phyloP scores from a whole-genome alignment of 257 asterid species.

The Agastache rugosa region DNA sequence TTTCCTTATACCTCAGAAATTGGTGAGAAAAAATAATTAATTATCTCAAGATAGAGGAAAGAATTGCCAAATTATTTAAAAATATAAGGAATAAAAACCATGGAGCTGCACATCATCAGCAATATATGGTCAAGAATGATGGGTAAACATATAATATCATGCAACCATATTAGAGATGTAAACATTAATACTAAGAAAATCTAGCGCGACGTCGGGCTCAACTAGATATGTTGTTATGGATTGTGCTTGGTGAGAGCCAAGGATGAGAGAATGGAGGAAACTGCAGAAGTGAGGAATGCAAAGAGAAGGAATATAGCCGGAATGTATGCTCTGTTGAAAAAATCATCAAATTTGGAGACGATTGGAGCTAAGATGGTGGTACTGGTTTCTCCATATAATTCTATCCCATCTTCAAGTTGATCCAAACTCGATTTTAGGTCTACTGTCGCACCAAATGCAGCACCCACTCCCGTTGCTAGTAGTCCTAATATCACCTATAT shows the following conservation, averaged over 20 bases:
- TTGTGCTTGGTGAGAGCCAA: slow-evolving; percentile 27
- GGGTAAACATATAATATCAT: too few species aligned
- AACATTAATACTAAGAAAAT: too few species aligned
- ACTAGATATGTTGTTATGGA: too few species aligned
- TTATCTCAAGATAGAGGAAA: too few species aligned
- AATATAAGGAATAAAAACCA: too few species aligned
- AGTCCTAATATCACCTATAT: slow-evolving; percentile 14
- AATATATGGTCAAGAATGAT: too few species aligned
- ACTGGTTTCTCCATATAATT: not conserved
- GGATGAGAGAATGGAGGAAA: slow-evolving; percentile 38
- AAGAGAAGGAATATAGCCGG: slow-evolving; percentile 42
- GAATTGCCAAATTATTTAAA: too few species aligned
- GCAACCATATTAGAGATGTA: too few species aligned
- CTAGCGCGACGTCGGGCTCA: too few species aligned
- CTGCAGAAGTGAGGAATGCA: slow-evolving; percentile 20
- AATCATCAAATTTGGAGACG: slow-evolving; percentile 31
- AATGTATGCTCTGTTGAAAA: slow-evolving; percentile 25
- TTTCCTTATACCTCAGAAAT: too few species aligned
- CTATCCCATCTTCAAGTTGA: not conserved
- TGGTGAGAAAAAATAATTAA: too few species aligned
- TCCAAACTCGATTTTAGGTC: slow-evolving; percentile 26
- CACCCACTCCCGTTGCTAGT: slow-evolving; percentile 47
- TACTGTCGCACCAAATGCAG: slow-evolving; percentile 44
- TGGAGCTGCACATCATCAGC: too few species aligned
- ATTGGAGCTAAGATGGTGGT: not conserved